Conservation (phyloP, 257 asterid genomes). For the Ocimum tenuiflorum region DNA sequence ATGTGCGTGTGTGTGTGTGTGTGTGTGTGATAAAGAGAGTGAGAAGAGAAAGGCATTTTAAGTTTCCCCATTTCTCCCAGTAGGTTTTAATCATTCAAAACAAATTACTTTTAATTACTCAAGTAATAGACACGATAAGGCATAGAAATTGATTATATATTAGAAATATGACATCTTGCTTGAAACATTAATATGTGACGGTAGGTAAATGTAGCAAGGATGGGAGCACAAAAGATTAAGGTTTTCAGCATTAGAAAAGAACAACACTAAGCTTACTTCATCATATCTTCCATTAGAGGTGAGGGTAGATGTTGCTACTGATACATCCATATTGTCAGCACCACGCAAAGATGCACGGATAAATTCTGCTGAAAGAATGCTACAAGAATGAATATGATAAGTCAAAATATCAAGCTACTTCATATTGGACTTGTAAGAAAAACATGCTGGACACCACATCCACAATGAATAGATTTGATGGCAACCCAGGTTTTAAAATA, state of each 20-base stretch:
- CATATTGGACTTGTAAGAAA: slow-evolving; percentile 6
- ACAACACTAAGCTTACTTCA: slow-evolving; percentile 47
- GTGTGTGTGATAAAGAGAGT: background rate
- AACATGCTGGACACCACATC: background rate
- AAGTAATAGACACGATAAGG: background rate
- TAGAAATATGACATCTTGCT: background rate
- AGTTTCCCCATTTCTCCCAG: background rate
- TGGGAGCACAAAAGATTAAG: background rate
- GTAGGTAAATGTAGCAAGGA: background rate
- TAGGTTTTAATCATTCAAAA: background rate
- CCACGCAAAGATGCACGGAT: slow-evolving; percentile 68
- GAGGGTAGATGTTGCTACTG: slow-evolving; percentile 28
- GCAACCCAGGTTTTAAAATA: background rate
- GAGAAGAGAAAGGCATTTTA: background rate
- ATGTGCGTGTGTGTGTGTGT: background rate
- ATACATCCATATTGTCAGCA: slow-evolving; percentile 44
- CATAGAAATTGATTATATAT: background rate
- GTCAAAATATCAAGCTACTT: slow-evolving; percentile 42
- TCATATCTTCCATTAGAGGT: slow-evolving; percentile 48
- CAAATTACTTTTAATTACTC: background rate
- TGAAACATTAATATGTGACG: background rate
- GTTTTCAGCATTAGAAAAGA: background rate
- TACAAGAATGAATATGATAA: slow-evolving; percentile 78
- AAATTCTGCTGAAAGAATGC: slow-evolving; percentile 99
- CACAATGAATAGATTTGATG: background rate